A percentile compares a stretch with the other conserved stretches of the same genome.
Evolutionary conservation across 495 filamentous ascomycete species (phyloP).

Genomic region (Podospora pseudocomata): DNA sequence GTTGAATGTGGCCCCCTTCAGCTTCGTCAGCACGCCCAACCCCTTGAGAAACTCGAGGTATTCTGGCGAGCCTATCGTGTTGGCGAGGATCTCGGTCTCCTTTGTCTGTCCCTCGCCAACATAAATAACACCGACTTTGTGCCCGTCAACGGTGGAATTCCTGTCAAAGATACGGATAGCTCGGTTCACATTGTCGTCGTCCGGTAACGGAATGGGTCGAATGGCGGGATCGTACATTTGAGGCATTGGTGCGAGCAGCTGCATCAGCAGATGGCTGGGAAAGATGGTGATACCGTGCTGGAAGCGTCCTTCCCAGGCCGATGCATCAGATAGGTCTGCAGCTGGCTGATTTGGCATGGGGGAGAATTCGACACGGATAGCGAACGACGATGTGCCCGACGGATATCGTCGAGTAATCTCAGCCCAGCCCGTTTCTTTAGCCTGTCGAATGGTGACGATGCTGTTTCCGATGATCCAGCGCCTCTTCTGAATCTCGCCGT

Average conservation of each 20-base stretch:
- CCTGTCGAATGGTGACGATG: slow-evolving; percentile 81
- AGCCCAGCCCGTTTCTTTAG: slow-evolving; percentile 65
- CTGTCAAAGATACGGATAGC: slow-evolving; percentile 79
- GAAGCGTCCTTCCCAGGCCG: slow-evolving; percentile 38
- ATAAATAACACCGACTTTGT: slow-evolving; percentile 94
- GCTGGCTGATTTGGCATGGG: slow-evolving; percentile 63
- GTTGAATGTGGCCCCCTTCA: slow-evolving; percentile 83
- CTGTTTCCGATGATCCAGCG: slow-evolving; percentile 86
- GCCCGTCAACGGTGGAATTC: slow-evolving; percentile 86
- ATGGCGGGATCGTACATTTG: slow-evolving; percentile 52
- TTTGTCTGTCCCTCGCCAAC: slow-evolving; percentile 75
- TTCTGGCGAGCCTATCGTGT: slow-evolving; percentile 75
- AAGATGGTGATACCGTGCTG: slow-evolving; percentile 53
- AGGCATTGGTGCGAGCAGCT: slow-evolving; percentile 70
- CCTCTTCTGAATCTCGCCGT: slow-evolving; percentile 67
- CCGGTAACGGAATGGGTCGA: slow-evolving; percentile 74
- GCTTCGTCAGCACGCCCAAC: slow-evolving; percentile 72
- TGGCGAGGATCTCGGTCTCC: slow-evolving; percentile 79
- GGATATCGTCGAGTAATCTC: slow-evolving; percentile 81
- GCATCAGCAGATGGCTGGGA: slow-evolving; percentile 81
- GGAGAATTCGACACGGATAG: slow-evolving; percentile 67
- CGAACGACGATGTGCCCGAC: slow-evolving; percentile 75
- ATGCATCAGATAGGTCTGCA: slow-evolving; percentile 43
- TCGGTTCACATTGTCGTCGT: slow-evolving; percentile 74
- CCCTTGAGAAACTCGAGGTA: slow-evolving; percentile 79